Base-by-base conservation (phyloP, 177 flowering plant species). In the Vitis hybrid region DNA sequence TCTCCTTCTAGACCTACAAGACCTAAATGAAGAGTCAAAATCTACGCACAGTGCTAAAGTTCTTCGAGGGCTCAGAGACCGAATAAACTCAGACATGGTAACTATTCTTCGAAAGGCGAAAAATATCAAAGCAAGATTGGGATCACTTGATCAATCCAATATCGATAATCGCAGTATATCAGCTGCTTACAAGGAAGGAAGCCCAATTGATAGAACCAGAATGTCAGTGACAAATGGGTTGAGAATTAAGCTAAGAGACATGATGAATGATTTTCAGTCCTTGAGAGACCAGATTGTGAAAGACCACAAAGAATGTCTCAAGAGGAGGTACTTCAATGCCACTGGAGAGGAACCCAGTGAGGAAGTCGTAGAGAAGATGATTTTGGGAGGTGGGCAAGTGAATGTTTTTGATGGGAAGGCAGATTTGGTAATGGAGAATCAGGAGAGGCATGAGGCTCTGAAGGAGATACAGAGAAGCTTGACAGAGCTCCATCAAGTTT, bases 201-300 rank as follows among this genome's bases (percentile, higher is more conserved):
- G 63, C 27, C 73, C 72, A 2, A 63, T 78, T 27, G 80, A 80
- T 56, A 60, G 81, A 57, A 75, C 76, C 2, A 57, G 79, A 68
- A 49, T 70, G 11, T 74, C 81, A 1, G 77, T 78, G 59, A 78
- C 77, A 1, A 72, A 72, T 56, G 81, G 83, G 9, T 60, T 80
- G 69, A 70, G 81, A 21, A 35, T 19, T 11, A 80, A 75, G 62
- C 51, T 77, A 19, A 72, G 69, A 27, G 83, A 78, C 0, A 69
- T 72, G 74, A 80, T 75, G 83, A 66, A 62, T 35, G 81, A 80
- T 66, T 80, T 80, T 68, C 78, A 74, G 62, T 56, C 72, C 2
- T 46, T 80, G 65, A 74, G 79, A 56, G 78, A 70, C 10, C 51
- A 32, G 62, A 75, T 80, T 24, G 52, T 75, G 56, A 46, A 65